phyloP scores from a whole-genome alignment of 1,284 basidiomycete species.

The Phaffia rhodozyma region DNA sequence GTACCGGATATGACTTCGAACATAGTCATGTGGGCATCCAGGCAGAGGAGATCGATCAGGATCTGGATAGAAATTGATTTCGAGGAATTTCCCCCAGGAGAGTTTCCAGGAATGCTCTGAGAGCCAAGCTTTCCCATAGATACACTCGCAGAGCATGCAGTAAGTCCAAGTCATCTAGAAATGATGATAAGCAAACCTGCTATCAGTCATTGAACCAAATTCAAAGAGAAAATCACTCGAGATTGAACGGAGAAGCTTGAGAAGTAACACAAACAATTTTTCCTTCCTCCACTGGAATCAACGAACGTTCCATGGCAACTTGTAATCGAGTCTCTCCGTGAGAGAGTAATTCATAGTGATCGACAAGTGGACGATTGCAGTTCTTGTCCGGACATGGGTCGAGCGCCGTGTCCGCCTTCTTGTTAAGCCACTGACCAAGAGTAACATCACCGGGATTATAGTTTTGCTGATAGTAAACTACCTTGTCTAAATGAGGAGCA shows the following conservation, averaged over 20 bases:
- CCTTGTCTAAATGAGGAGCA: neutral
- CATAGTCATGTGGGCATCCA: constrained; percentile 88
- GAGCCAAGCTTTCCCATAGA: constrained; percentile 77
- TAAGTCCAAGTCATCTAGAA: constrained; percentile 71
- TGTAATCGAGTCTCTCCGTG: constrained; percentile 77
- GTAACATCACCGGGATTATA: constrained; percentile 8
- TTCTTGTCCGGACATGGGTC: constrained; percentile 62
- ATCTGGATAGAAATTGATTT: constrained; percentile 81
- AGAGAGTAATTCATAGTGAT: constrained; percentile 78
- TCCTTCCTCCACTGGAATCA: constrained; percentile 43
- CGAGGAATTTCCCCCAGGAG: constrained; percentile 60
- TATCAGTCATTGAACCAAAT: neutral
- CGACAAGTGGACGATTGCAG: constrained; percentile 66
- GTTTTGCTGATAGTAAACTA: constrained; percentile 4
- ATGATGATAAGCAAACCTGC: neutral
- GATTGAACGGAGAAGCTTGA: neutral
- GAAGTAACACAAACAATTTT: constrained; percentile 39
- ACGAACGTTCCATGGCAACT: constrained; percentile 66
- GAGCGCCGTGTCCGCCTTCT: constrained; percentile 56
- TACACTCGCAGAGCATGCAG: constrained; percentile 66
- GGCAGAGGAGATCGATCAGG: constrained; percentile 61
- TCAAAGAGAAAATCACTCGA: neutral
- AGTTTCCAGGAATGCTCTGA: constrained; percentile 75
- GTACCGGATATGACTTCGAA: constrained; percentile 83
- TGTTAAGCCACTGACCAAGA: constrained; percentile 39